Conservation (phyloP, 768 basidiomycete genomes). For the Agaricus bisporus region DNA sequence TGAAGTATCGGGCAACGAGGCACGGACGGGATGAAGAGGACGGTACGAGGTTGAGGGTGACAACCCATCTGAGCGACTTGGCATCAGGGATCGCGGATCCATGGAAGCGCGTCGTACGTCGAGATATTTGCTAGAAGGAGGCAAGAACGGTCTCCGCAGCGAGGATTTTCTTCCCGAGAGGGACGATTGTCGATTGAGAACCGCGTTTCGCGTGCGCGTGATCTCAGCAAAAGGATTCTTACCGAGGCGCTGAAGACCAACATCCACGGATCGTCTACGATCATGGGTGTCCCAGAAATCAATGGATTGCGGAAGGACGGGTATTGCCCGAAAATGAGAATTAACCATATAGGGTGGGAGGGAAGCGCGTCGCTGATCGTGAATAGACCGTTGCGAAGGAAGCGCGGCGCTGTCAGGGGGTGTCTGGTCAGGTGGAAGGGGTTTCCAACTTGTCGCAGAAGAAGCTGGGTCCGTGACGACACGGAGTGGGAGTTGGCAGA, state of each 20-base stretch:
- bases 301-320: slow-evolving; percentile 29
- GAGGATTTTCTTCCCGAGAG: slow-evolving; percentile 10
- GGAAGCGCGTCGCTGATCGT: slow-evolving; percentile 46
- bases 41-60: slow-evolving; percentile 40
- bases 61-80: slow-evolving; percentile 23
- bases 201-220: slow-evolving; percentile 48
- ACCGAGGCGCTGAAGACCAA: slow-evolving; percentile 44
- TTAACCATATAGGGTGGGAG: slow-evolving; percentile 42
- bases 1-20: slow-evolving; percentile 44
- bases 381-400: slow-evolving; percentile 25
- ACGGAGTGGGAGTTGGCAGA: slow-evolving; percentile 35
- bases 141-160: slow-evolving; percentile 6
- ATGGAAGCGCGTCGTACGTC: slow-evolving; percentile 36
- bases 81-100: slow-evolving; percentile 32
- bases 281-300: slow-evolving; percentile 37
- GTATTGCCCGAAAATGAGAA: slow-evolving; percentile 18
- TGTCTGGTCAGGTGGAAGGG: slow-evolving; percentile 28
- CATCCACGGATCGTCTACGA: slow-evolving; percentile 40
- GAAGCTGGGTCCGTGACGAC: slow-evolving; percentile 27
- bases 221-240: slow-evolving; percentile 43
- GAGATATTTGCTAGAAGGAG: slow-evolving; percentile 29
- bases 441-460: slow-evolving; percentile 18
- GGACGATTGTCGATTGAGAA: slow-evolving; percentile 23
- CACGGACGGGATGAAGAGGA: slow-evolving; percentile 36
- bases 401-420: slow-evolving; percentile 29